These are phyloP conservation scores for Sphenostylis stenocarpa DNA, from an alignment of 306 rosid species.

Conservation along the genomic window DNA sequence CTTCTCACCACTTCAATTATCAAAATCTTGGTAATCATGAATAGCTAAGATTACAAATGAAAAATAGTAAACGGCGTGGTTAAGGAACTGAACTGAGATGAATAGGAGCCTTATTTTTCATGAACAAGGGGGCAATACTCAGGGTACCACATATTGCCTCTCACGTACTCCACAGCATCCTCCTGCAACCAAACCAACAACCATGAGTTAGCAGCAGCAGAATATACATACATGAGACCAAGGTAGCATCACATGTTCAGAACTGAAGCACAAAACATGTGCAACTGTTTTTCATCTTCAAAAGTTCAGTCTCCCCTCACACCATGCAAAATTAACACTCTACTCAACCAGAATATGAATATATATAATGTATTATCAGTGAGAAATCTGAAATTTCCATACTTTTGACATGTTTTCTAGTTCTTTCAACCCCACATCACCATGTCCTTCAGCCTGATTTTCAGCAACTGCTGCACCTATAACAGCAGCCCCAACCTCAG, in stretches of 20 bases:
- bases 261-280: background rate
- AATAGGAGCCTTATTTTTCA: too few relatives aligned
- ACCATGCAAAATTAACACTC: background rate
- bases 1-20: slow-evolving; percentile 14
- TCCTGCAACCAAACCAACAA: slow-evolving; percentile 60
- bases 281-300: background rate
- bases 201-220: slow-evolving; percentile 6
- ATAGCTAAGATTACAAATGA: slow-evolving; percentile 7
- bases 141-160: slow-evolving; percentile 78
- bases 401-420: slow-evolving; percentile 75
- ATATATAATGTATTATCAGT: background rate
- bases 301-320: background rate
- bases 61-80: slow-evolving; percentile 23
- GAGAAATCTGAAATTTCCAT: slow-evolving; percentile 37
- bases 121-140: slow-evolving; percentile 85
- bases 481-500: slow-evolving; percentile 94
- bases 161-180: slow-evolving; percentile 59
- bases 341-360: background rate
- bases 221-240: background rate
- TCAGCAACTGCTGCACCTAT: slow-evolving; percentile 75
- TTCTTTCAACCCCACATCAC: slow-evolving; percentile 66
- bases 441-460: slow-evolving; percentile 76
- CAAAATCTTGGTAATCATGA: slow-evolving; percentile 27
- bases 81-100: slow-evolving; percentile 23
- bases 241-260: background rate